Conservation (phyloP, 768 basidiomycete genomes). For the Russula sp. region DNA sequence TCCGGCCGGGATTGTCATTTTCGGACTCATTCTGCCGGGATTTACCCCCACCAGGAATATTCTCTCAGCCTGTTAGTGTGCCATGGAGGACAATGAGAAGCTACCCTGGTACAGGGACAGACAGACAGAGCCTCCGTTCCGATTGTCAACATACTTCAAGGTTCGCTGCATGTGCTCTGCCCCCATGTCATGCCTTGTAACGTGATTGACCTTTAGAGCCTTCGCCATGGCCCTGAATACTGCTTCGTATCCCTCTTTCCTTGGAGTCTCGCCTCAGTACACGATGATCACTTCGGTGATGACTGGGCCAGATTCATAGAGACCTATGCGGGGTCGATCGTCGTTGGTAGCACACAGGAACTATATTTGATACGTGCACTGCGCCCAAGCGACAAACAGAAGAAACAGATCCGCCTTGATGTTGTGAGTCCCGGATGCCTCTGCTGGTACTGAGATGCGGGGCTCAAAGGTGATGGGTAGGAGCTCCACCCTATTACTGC, state of each 20-base stretch:
- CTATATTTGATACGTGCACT: constrained; percentile 19
- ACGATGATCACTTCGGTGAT: constrained; percentile 9
- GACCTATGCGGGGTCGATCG: constrained; percentile 12
- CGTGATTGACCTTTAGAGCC: constrained; percentile 44
- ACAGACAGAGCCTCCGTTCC: constrained; percentile 41
- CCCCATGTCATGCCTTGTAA: constrained; percentile 21
- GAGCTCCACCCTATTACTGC: constrained; percentile 33
- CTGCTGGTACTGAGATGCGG: neutral
- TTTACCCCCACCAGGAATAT: no score
- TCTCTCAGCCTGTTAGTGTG: neutral
- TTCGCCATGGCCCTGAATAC: constrained; percentile 42
- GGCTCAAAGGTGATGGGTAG: constrained; percentile 11
- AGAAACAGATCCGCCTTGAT: constrained; percentile 19
- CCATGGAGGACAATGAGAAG: constrained; percentile 17
- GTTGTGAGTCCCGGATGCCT: constrained; percentile 10
- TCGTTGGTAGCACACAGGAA: constrained; percentile 21
- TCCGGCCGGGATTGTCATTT: constrained; percentile 20
- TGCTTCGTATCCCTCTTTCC: constrained; percentile 32
- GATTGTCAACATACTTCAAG: constrained; percentile 42
- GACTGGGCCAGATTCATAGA: constrained; percentile 14
- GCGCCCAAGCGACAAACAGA: constrained; percentile 13
- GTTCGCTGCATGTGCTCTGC: constrained; percentile 39
- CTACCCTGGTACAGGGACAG: constrained; percentile 39
- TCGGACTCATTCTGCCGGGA: neutral
- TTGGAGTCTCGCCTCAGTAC: constrained; percentile 15